A percentile compares a stretch with the other conserved stretches of the same genome.
These are phyloP conservation scores for Bigelowiella natans DNA, from an alignment of 78 protist genomes.

Conservation along the genomic window DNA sequence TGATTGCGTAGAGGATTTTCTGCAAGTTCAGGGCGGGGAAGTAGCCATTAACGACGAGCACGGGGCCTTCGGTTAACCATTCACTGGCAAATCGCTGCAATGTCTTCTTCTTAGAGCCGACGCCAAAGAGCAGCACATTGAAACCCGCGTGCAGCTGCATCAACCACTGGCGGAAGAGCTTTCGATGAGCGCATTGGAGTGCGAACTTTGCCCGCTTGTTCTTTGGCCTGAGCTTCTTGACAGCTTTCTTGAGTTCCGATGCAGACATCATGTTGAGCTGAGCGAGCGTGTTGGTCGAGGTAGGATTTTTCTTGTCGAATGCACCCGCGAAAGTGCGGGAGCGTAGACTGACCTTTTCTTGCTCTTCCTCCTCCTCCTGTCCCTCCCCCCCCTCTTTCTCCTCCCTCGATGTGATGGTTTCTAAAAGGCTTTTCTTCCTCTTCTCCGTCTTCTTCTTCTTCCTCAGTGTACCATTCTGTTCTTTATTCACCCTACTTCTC, in stretches of 20 bases:
- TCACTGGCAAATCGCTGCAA: neutral
- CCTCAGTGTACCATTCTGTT: too few species aligned
- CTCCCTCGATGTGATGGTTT: too few species aligned
- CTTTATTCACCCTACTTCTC: too few species aligned
- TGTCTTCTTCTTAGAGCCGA: neutral
- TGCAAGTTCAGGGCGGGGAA: neutral
- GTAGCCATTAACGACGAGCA: constrained; percentile 1
- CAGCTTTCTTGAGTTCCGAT: neutral
- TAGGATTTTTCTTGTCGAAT: neutral
- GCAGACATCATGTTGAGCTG: neutral
- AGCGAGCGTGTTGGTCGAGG: neutral
- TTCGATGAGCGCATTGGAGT: neutral
- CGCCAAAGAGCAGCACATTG: constrained; percentile 4
- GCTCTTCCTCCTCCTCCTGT: neutral
- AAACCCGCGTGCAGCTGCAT: neutral
- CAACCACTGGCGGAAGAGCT: neutral
- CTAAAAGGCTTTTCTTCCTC: too few species aligned
- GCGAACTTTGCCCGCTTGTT: neutral
- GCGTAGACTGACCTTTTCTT: neutral
- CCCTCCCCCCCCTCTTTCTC: neutral
- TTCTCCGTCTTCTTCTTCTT: too few species aligned
- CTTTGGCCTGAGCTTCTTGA: neutral
- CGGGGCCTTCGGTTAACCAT: constrained; percentile 4
- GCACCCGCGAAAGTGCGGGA: neutral
- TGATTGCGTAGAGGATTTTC: neutral